Percentiles rank a stretch among this genome's conserved stretches.
These are phyloP conservation scores for Talaromyces sp. DNA, from an alignment of 2,329 filamentous ascomycete genomes.

Conservation along the genomic window DNA sequence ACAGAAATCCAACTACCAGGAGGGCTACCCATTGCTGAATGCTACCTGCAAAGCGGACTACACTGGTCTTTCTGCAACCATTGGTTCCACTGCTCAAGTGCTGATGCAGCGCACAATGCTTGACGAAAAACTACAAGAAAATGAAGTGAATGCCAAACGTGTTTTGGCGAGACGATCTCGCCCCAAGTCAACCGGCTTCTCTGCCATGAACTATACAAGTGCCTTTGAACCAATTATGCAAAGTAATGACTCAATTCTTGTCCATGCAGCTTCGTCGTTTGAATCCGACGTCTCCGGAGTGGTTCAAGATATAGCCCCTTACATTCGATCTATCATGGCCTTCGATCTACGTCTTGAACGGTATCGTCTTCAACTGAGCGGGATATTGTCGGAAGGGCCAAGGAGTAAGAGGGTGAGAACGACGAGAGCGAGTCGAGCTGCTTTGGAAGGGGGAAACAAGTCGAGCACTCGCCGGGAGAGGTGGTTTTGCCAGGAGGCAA, in stretches of 20 bases:
- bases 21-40: conserved; percentile 50
- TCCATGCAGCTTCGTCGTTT: conserved; percentile 59
- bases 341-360: conserved; percentile 67
- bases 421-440: conserved; percentile 69
- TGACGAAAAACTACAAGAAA: conserved; percentile 17
- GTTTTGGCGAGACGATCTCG: conserved; percentile 22
- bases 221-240: conserved; percentile 50
- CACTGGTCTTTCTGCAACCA: conserved; percentile 27
- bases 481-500: conserved; percentile 62
- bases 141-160: conserved; percentile 19
- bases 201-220: conserved; percentile 35
- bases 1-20: conserved; percentile 49
- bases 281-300: conserved; percentile 65
- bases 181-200: conserved; percentile 18
- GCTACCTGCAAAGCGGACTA: conserved; percentile 44
- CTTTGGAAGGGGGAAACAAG: conserved; percentile 68
- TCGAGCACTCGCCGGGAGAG: conserved; percentile 61
- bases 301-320: conserved; percentile 75
- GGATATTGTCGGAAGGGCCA: conserved; percentile 56
- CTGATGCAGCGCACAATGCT: conserved; percentile 22
- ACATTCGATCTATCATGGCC: conserved; percentile 75
- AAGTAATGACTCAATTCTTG: conserved; percentile 25
- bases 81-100: conserved; percentile 27
- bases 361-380: conserved; percentile 58
- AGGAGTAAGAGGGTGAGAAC: conserved; percentile 57